phyloP scores from a whole-genome alignment of 768 basidiomycete genomes.

The Rhodosporidiobolus sp. region DNA sequence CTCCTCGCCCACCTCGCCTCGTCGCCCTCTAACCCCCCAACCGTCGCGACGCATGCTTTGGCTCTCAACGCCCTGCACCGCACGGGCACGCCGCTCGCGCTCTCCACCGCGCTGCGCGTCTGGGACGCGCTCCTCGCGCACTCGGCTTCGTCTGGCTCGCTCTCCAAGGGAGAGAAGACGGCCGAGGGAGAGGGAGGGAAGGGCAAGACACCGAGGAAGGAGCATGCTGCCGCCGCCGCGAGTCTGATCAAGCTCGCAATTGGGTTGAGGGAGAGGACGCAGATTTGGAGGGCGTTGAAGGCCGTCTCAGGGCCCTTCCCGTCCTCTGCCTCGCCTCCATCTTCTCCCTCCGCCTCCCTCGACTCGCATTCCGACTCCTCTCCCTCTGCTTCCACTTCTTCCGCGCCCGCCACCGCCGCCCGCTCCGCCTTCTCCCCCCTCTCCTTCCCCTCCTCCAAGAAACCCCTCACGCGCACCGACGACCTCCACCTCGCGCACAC shows the following conservation, averaged over 20 bases:
- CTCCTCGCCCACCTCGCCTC: neutral
- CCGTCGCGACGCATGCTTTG: slow-evolving; percentile 2
- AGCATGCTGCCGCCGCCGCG: slow-evolving; percentile 1
- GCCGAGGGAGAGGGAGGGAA: neutral
- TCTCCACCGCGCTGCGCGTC: neutral
- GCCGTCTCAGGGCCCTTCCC: neutral
- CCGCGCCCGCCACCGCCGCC: neutral
- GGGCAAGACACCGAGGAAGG: slow-evolving; percentile 6
- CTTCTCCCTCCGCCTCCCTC: neutral
- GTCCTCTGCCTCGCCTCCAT: neutral
- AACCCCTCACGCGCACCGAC: no score
- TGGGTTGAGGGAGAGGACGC: slow-evolving; percentile 4
- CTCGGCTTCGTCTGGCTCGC: neutral
- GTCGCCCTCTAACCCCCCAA: neutral
- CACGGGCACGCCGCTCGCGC: neutral
- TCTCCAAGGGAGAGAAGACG: neutral
- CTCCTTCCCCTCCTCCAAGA: neutral
- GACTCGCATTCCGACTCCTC: neutral
- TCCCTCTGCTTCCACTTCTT: neutral
- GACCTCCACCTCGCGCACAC: no score
- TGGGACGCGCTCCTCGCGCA: neutral
- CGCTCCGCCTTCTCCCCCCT: neutral
- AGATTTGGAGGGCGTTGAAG: slow-evolving; percentile 21
- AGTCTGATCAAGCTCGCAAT: neutral
- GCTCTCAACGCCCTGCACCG: neutral